Evolutionary conservation across 2,329 filamentous ascomycete genomes (phyloP).

Genomic region (Ascochyta viciae-villosae): DNA sequence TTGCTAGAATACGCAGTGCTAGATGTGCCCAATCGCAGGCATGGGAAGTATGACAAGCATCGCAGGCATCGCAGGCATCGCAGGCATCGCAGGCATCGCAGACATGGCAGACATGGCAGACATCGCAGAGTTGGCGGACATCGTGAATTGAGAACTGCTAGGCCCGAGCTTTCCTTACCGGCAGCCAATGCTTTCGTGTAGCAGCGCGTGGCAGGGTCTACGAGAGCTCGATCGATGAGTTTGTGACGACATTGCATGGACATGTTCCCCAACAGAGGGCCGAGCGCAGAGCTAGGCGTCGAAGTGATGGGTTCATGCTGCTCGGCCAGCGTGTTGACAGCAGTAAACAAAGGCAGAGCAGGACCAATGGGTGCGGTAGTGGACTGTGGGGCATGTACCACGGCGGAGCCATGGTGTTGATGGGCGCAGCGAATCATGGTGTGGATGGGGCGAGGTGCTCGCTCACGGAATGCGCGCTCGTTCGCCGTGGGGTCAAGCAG

Average conservation of each 20-base stretch:
- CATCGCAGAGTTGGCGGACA: no score
- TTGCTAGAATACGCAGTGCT: no score
- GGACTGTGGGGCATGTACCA: conserved; percentile 22
- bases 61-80: no score
- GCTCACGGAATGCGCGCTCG: conserved; percentile 20
- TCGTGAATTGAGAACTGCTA: no score
- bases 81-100: no score
- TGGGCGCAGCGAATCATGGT: conserved; percentile 28
- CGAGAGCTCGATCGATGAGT: conserved; percentile 12
- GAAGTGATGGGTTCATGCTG: conserved; percentile 2
- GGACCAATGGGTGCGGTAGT: conserved; percentile 23
- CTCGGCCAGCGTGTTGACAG: conserved; percentile 14
- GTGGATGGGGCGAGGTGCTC: background rate
- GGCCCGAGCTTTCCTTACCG: no score
- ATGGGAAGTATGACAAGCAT: no score
- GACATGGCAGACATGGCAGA: no score
- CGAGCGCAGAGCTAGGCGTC: conserved; percentile 5
- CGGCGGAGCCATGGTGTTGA: conserved; percentile 25
- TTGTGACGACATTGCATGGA: conserved; percentile 13
- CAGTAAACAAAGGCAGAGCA: conserved; percentile 7
- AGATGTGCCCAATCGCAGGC: no score
- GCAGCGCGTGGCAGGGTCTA: conserved; percentile 18
- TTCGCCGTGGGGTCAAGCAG: conserved; percentile 23
- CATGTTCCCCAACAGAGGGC: background rate
- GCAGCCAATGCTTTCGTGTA: conserved; percentile 6